Evolutionary conservation across 345 rosid genomes (phyloP).

Genomic region (Trapa bicornis): DNA sequence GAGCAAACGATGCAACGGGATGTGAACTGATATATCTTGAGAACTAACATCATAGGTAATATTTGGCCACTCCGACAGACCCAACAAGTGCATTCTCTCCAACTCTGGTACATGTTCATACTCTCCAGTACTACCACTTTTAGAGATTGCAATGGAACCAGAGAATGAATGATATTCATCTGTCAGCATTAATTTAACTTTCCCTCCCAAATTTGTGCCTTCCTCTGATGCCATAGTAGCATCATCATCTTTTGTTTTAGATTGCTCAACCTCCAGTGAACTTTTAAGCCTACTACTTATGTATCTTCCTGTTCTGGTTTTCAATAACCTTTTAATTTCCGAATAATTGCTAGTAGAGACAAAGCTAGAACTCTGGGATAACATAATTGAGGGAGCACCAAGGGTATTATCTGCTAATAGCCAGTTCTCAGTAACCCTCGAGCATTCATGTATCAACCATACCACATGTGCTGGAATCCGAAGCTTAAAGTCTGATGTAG

Average conservation of each 20-base stretch:
- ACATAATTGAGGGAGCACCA: slow-evolving; percentile 19
- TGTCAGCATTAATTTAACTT: slow-evolving; percentile 15
- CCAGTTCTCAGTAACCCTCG: slow-evolving; percentile 60
- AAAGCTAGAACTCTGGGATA: slow-evolving; percentile 25
- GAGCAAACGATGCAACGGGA: slow-evolving; percentile 71
- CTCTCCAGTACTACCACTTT: slow-evolving; percentile 24
- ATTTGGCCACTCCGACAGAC: slow-evolving; percentile 61
- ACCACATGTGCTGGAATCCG: slow-evolving; percentile 43
- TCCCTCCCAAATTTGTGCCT: slow-evolving; percentile 19
- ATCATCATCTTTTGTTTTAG: slow-evolving; percentile 20
- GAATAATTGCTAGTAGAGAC: slow-evolving; percentile 29
- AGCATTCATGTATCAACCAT: slow-evolving; percentile 59
- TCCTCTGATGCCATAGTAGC: slow-evolving; percentile 24
- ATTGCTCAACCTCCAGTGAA: slow-evolving; percentile 29
- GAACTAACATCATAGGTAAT: slow-evolving; percentile 70
- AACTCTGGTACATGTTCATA: slow-evolving; percentile 22
- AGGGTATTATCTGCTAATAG: slow-evolving; percentile 39
- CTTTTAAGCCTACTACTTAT: slow-evolving; percentile 39
- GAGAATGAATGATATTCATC: slow-evolving; percentile 17
- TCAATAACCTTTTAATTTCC: slow-evolving; percentile 45
- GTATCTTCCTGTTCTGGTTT: slow-evolving; percentile 39
- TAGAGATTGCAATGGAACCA: slow-evolving; percentile 19
- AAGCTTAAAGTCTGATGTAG: slow-evolving; percentile 17
- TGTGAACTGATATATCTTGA: slow-evolving; percentile 67
- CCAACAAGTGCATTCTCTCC: slow-evolving; percentile 25